Conservation (phyloP, 2,329 filamentous ascomycete genomes). For the Fusarium redolens region DNA sequence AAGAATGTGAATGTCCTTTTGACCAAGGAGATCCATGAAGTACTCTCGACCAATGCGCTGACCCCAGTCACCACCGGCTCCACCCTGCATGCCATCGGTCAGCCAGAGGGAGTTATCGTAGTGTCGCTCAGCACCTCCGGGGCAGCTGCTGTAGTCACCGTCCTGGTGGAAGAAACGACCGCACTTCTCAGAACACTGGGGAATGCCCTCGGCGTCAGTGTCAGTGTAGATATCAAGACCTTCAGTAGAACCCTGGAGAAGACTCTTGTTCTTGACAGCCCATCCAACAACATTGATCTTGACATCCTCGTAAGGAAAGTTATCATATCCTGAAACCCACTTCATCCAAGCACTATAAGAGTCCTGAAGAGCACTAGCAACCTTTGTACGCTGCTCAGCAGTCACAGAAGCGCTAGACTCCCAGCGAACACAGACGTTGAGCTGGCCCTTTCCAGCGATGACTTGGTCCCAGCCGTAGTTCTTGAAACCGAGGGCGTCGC, state of each 20-base stretch:
- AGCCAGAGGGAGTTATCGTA: slow-evolving; percentile 61
- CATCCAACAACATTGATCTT: slow-evolving; percentile 56
- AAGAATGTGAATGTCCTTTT: slow-evolving; percentile 56
- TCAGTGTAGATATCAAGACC: slow-evolving; percentile 57
- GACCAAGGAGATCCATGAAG: slow-evolving; percentile 52
- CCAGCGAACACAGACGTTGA: slow-evolving; percentile 56
- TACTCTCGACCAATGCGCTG: slow-evolving; percentile 58
- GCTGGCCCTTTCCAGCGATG: slow-evolving; percentile 47
- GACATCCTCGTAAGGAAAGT: slow-evolving; percentile 55
- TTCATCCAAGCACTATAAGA: slow-evolving; percentile 56
- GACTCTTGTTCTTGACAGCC: slow-evolving; percentile 53
- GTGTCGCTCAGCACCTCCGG: slow-evolving; percentile 49
- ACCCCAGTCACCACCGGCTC: slow-evolving; percentile 61
- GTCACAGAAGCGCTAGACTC: slow-evolving; percentile 53
- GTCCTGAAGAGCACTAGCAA: slow-evolving; percentile 50
- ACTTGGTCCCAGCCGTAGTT: slow-evolving; percentile 52
- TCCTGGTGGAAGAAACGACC: slow-evolving; percentile 59
- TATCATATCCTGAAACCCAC: slow-evolving; percentile 56
- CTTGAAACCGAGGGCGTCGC: slow-evolving; percentile 43
- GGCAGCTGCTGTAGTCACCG: slow-evolving; percentile 54
- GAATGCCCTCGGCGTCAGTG: slow-evolving; percentile 53
- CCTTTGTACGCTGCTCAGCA: slow-evolving; percentile 52
- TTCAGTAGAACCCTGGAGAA: slow-evolving; percentile 53
- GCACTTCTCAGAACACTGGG: slow-evolving; percentile 54
- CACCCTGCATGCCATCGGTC: slow-evolving; percentile 57